Base-by-base conservation (phyloP, 2,329 filamentous ascomycete species). In the Xylaria sp. region DNA sequence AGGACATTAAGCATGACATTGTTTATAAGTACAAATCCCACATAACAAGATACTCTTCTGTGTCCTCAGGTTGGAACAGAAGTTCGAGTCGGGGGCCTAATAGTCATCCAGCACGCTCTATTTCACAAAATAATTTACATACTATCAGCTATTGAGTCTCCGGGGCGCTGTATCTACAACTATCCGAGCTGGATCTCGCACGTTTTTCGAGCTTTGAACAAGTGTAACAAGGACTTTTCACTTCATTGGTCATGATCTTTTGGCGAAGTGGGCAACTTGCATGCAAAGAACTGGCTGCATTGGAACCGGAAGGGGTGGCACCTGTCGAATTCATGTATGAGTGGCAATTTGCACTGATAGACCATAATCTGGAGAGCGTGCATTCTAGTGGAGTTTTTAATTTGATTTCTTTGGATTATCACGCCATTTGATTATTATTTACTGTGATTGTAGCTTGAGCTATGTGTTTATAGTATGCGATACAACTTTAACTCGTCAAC, bases 211-310 rank as follows among this genome's bases (percentile, higher is more conserved):
- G 50, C 39, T 58, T 60, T 17, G 31, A 22, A 53, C 44, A 45
- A 50, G n/a, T 63, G 42, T 63, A 53, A 27, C 42, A 50, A 3
- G 47, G 27, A 47, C 54, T 38, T 38, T 49, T 60, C 58, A 63
- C 47, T 61, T 54, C 20, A 50, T 53, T 33, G 50, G 44, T 51
- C 53, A 47, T 36, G 36, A 51, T 61, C 13, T 62, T 63, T 62
- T 44, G 44, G 53, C 36, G 54, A 56, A 60, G 33, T 39, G 25
- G 55, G 47, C 13, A 68, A 57, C 59, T 69, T 65, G 58, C 68
- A 70, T 70, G 56, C 36, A 65, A 63, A 63, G 66, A 66, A 38
- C 55, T 50, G 68, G 63, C 54, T 64, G 68, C 68, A 70, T 70
- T 64, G 49, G 66, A 66, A 65, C 57, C 36, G 57, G 60, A 44